Conservation (phyloP, 2,329 filamentous ascomycete genomes). For the Alternaria novae-zelandiae region DNA sequence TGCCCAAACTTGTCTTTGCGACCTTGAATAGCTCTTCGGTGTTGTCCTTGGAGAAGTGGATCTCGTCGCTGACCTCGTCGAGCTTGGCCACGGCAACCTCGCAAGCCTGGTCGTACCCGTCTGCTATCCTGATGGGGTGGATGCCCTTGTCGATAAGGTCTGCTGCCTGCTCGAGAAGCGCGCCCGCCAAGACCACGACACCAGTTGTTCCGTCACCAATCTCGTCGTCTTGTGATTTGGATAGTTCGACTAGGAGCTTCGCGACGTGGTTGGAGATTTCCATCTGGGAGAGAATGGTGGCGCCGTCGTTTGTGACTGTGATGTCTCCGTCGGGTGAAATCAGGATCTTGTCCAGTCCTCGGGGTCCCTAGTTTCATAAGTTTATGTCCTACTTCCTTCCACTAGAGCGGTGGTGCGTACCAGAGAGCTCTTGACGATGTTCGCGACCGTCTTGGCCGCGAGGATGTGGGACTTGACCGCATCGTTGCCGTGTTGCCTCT, state of each 20-base stretch:
- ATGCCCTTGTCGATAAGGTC: slow-evolving; percentile 99
- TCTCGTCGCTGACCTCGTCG: slow-evolving; percentile 89
- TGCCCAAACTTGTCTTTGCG: slow-evolving; percentile 92
- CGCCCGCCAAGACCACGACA: slow-evolving; percentile 93
- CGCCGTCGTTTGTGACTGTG: slow-evolving; percentile 98
- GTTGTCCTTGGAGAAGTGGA: slow-evolving; percentile 81
- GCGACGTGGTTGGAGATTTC: slow-evolving; percentile 98
- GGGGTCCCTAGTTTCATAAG: slow-evolving; percentile 68
- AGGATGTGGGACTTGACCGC: slow-evolving; percentile 98
- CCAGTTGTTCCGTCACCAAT: slow-evolving; percentile 98
- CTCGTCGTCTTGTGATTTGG: slow-evolving; percentile 98
- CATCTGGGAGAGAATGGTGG: slow-evolving; percentile 96
- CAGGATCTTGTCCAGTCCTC: slow-evolving; percentile 97
- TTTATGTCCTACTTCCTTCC: background rate
- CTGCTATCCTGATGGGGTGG: slow-evolving; percentile 96
- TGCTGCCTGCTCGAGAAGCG: slow-evolving; percentile 92
- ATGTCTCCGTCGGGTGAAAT: slow-evolving; percentile 99
- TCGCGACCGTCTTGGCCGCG: slow-evolving; percentile 92
- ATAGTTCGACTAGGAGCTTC: slow-evolving; percentile 94
- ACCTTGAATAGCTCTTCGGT: slow-evolving; percentile 91
- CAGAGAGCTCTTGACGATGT: slow-evolving; percentile 96
- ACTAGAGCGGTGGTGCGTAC: slow-evolving; percentile 47
- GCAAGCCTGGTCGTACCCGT: slow-evolving; percentile 96
- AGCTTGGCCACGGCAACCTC: slow-evolving; percentile 94
- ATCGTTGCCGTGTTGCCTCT: slow-evolving; percentile 93